Evolutionary conservation across 176 grass and related monocot genomes (phyloP), one percentile per base, ranked within the genome.

Genomic region (Carex cristatella): DNA sequence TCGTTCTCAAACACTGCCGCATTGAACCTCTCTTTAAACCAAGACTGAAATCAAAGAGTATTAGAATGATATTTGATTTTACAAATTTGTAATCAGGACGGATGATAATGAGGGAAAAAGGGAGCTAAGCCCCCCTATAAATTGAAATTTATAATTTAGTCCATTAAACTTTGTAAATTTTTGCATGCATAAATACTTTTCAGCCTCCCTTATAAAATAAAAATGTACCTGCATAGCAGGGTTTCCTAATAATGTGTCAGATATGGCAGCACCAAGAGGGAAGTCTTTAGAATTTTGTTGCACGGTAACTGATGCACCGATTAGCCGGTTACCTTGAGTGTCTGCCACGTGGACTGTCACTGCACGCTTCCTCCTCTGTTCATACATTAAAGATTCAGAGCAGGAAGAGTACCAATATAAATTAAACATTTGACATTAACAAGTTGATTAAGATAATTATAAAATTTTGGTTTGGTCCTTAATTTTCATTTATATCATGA

Each of bases 1-100:
- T 99, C 96, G 78, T 99, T 94, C 89, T 99, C 96, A 77, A 99
- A 99, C 66, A 99, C 96, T 63, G 96, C 96, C 2, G 88, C 88
- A 89, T 99, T 99, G 83, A 99, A 99, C 2, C 96, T 80, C 49
- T 99, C 91, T 4, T 84, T 60, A 89, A 99, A 99, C 93, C 93
- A 99, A 35, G 88, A 82, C 96, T 95, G 33, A 82, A 30, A n/a
- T 40, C 38, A 42, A 28, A 4, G 2, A 33, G 32, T 74, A 35
- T 27, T 40, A 84, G 71, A 48, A 62, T 72, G 16, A 48, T 42
- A 18, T 57, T 68, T 31, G 14, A 74, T 65, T 54, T 54, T 11
- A 49, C 27, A 56, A 48, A n/a, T 10, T 59, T 55, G 16, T 80
- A 9, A 8, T 48, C 46, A 48, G 7, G 7, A 48, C 46, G 1